Evolutionary conservation across 192 early-diverging fungal genomes (phyloP).

Genomic region (Thamnidium elegans): DNA sequence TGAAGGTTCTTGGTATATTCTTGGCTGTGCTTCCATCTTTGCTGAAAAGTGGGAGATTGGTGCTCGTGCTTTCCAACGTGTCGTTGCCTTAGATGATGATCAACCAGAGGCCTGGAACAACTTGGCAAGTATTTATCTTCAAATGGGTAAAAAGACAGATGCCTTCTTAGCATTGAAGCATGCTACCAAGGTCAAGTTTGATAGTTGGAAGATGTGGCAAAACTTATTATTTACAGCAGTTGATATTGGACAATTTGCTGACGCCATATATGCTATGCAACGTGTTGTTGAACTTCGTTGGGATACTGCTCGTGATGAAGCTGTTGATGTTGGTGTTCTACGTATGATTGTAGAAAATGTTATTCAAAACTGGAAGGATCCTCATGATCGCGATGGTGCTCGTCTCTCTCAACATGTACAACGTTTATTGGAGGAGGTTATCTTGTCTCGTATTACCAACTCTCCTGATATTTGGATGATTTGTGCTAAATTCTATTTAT

Average conservation of each 20-base stretch:
- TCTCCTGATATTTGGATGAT: conserved; percentile 73
- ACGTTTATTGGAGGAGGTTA: conserved; percentile 61
- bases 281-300: conserved; percentile 75
- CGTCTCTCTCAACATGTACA: conserved; percentile 54
- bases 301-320: conserved; percentile 63
- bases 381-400: conserved; percentile 46
- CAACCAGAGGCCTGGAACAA: conserved; percentile 99
- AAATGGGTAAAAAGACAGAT: conserved; percentile 64
- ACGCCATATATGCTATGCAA: conserved; percentile 83
- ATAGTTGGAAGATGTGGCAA: conserved; percentile 91
- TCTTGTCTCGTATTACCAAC: conserved; percentile 73
- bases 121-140: conserved; percentile 81
- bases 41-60: conserved; percentile 74
- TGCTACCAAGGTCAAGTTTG: conserved; percentile 73
- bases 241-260: conserved; percentile 74
- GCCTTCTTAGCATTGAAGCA: conserved; percentile 82
- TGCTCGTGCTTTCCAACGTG: conserved; percentile 70
- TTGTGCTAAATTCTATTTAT: conserved; percentile 74
- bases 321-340: conserved; percentile 82
- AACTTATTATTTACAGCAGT: conserved; percentile 82
- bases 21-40: conserved; percentile 92
- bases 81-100: conserved; percentile 65
- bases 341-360: conserved; percentile 67
- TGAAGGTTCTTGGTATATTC: conserved; percentile 94
- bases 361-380: conserved; percentile 55